Conservation (phyloP, 1,139 yeast species). For the Candida dubliniensis region DNA sequence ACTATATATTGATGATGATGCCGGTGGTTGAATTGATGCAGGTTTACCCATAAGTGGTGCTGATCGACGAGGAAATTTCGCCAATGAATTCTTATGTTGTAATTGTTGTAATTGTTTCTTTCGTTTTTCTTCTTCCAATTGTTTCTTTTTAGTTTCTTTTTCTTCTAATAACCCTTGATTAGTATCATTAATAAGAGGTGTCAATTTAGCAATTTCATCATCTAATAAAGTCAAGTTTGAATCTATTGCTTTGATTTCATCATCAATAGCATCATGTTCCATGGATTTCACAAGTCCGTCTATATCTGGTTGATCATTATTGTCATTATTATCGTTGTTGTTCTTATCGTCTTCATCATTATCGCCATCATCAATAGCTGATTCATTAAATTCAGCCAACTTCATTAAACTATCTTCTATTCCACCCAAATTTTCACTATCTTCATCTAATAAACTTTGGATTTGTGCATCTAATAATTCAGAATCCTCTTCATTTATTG, state of each 20-base stretch:
- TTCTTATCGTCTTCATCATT: constrained; percentile 40
- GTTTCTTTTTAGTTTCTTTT: constrained; percentile 23
- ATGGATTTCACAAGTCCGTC: constrained; percentile 19
- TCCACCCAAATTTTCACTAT: constrained; percentile 19
- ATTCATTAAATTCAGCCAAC: constrained; percentile 27
- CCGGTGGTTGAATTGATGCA: constrained; percentile 51
- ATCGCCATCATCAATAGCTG: constrained; percentile 37
- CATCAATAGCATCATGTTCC: constrained; percentile 20
- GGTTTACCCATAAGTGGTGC: constrained; percentile 45
- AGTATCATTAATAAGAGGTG: constrained; percentile 40
- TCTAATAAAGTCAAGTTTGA: constrained; percentile 36
- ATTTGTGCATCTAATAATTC: constrained; percentile 38
- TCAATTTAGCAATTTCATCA: constrained; percentile 42
- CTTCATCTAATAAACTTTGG: constrained; percentile 33
- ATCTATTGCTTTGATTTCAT: constrained; percentile 21
- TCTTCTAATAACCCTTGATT: constrained; percentile 29
- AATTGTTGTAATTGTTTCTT: constrained; percentile 21
- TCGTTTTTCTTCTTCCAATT: constrained; percentile 24
- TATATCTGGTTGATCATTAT: constrained; percentile 5
- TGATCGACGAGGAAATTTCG: constrained; percentile 15
- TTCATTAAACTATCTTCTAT: constrained; percentile 20
- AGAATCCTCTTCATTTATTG: constrained; percentile 35
- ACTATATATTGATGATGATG: constrained; percentile 20
- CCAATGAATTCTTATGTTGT: constrained; percentile 14
- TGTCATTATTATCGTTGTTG: constrained; percentile 27